Conservation (phyloP, 106 monocot genomes). For the Dendrobium huoshanense region DNA sequence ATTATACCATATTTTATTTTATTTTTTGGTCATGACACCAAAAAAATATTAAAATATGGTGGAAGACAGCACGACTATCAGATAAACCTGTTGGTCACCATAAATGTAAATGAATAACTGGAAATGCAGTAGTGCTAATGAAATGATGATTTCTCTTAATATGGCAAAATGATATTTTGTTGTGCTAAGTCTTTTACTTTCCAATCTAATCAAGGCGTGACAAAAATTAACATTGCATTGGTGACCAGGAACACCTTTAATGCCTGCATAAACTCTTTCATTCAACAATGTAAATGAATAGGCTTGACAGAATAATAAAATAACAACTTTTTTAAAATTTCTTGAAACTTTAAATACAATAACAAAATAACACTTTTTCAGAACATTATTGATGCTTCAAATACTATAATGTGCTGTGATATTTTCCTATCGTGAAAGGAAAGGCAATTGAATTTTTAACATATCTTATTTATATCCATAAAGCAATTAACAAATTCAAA, state of each 20-base stretch:
- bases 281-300: background rate
- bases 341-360: background rate
- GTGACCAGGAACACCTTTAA: too few relatives aligned
- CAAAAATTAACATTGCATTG: too few relatives aligned
- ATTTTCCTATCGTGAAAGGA: too few relatives aligned
- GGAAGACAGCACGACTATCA: background rate
- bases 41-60: background rate
- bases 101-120: background rate
- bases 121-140: background rate
- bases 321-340: background rate
- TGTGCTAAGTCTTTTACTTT: too few relatives aligned
- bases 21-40: background rate
- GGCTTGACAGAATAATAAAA: background rate
- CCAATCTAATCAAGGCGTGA: too few relatives aligned
- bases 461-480: too few relatives aligned
- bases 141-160: background rate
- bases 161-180: background rate
- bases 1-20: background rate
- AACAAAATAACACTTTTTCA: background rate
- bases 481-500: too few relatives aligned
- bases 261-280: too few relatives aligned
- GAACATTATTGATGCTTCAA: too few relatives aligned
- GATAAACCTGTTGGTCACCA: background rate
- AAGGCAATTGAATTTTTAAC: too few relatives aligned
- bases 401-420: too few relatives aligned